Conservation (phyloP, 1,284 basidiomycete species). For the Agroathelia rolfsii region DNA sequence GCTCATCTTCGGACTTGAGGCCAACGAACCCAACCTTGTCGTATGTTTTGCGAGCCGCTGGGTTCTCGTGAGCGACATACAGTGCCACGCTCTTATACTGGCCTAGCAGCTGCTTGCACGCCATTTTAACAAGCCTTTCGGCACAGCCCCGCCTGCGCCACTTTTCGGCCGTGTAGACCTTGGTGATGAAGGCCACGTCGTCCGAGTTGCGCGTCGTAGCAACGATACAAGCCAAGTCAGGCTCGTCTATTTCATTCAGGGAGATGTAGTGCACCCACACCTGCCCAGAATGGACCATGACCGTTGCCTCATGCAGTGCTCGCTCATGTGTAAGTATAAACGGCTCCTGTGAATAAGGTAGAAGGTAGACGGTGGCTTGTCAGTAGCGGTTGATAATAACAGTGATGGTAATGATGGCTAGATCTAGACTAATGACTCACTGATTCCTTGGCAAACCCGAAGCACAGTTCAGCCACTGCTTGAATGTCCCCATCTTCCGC, state of each 20-base stretch:
- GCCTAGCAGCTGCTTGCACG: conserved; percentile 28
- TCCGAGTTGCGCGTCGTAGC: conserved; percentile 31
- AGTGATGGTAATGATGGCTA: conserved; percentile 2
- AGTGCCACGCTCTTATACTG: conserved; percentile 31
- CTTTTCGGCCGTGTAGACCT: conserved; percentile 33
- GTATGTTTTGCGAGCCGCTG: conserved; percentile 34
- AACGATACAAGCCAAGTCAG: conserved; percentile 29
- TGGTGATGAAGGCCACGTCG: conserved; percentile 34
- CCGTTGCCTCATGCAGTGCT: conserved; percentile 40
- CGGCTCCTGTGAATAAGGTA: conserved; percentile 34
- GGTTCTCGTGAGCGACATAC: conserved; percentile 38
- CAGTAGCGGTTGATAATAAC: conserved; percentile 6
- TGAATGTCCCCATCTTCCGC: conserved; percentile 33
- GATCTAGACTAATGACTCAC: conserved; percentile 29
- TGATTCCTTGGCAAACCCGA: conserved; percentile 45
- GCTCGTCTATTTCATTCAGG: too few relatives aligned
- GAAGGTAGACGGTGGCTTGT: too few relatives aligned
- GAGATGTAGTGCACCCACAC: conserved; percentile 57
- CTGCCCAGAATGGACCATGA: conserved; percentile 35
- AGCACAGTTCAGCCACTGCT: conserved; percentile 37
- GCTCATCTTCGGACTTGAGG: conserved; percentile 16
- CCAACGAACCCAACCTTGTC: conserved; percentile 39
- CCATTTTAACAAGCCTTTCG: conserved; percentile 30
- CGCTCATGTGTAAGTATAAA: conserved; percentile 34
- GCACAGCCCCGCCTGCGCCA: conserved; percentile 35